Evolutionary conservation across 192 early-diverging fungal genomes (phyloP).

Genomic region (Phlyctochytrium planicorne): DNA sequence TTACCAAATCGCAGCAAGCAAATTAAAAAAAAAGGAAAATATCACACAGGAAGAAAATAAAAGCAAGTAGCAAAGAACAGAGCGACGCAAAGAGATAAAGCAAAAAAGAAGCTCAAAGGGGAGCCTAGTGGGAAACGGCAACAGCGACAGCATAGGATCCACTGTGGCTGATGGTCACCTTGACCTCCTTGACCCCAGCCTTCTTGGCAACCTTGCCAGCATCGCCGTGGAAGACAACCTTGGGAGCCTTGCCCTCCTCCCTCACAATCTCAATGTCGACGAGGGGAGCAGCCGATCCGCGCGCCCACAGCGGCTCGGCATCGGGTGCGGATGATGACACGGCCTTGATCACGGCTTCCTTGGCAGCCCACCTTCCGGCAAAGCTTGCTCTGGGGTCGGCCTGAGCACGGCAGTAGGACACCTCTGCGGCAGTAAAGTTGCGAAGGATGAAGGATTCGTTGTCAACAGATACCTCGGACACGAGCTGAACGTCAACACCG

Average conservation of each 20-base stretch:
- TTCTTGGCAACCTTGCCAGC: slow-evolving; percentile 69
- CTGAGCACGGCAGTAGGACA: slow-evolving; percentile 69
- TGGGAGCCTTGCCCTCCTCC: slow-evolving; percentile 71
- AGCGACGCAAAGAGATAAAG: too few relatives aligned
- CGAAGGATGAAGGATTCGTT: slow-evolving; percentile 86
- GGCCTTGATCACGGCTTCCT: slow-evolving; percentile 95
- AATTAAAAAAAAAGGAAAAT: too few relatives aligned
- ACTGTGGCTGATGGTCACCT: slow-evolving; percentile 91
- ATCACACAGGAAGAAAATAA: too few relatives aligned
- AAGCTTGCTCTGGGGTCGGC: slow-evolving; percentile 80
- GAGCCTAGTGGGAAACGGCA: slow-evolving; percentile 52
- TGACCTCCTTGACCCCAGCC: slow-evolving; percentile 72
- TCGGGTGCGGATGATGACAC: slow-evolving; percentile 62
- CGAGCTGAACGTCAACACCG: slow-evolving; percentile 84
- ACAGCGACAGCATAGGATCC: slow-evolving; percentile 89
- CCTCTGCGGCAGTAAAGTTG: slow-evolving; percentile 85
- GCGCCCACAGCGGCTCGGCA: slow-evolving; percentile 58
- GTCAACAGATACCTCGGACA: slow-evolving; percentile 75
- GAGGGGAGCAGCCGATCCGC: slow-evolving; percentile 82
- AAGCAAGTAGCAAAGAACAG: too few relatives aligned
- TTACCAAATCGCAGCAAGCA: too few relatives aligned
- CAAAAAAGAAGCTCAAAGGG: too few relatives aligned
- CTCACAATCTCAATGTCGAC: slow-evolving; percentile 85
- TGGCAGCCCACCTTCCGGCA: slow-evolving; percentile 93
- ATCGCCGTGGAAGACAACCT: slow-evolving; percentile 77